phyloP scores from a whole-genome alignment of 495 filamentous ascomycete genomes.

The Mytilinidion resinicola region DNA sequence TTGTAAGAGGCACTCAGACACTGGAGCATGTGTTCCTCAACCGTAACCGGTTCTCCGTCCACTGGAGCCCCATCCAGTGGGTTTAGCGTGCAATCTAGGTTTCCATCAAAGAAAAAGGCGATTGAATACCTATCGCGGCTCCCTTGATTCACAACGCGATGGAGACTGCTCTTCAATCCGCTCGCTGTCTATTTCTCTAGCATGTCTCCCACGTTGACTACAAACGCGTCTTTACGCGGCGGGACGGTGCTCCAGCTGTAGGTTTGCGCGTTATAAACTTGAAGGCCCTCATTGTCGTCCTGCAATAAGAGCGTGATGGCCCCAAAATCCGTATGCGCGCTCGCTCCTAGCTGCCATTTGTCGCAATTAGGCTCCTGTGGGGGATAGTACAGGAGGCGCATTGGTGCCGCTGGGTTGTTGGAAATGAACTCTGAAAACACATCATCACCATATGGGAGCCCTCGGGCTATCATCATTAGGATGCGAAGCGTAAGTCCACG shows the following conservation, averaged over 20 bases:
- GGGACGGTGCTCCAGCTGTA: slow-evolving; percentile 31
- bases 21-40: slow-evolving; percentile 35
- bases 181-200: slow-evolving; percentile 29
- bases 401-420: slow-evolving; percentile 23
- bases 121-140: slow-evolving; percentile 16
- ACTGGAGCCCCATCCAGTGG: slow-evolving; percentile 32
- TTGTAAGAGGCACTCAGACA: no score
- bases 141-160: slow-evolving; percentile 33
- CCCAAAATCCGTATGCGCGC: slow-evolving; percentile 40
- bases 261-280: slow-evolving; percentile 31
- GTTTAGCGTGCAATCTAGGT: slow-evolving; percentile 32
- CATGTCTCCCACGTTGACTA: slow-evolving; percentile 39
- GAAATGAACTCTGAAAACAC: slow-evolving; percentile 32
- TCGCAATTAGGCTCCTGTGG: slow-evolving; percentile 23
- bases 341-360: slow-evolving; percentile 28
- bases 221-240: slow-evolving; percentile 31
- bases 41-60: slow-evolving; percentile 25
- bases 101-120: slow-evolving; percentile 31
- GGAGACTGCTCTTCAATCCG: slow-evolving; percentile 35
- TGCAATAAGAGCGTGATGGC: slow-evolving; percentile 39
- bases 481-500: background rate
- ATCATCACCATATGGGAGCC: slow-evolving; percentile 13
- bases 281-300: slow-evolving; percentile 31
- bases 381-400: slow-evolving; percentile 39
- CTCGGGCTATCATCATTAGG: slow-evolving; percentile 1